These are phyloP conservation scores for Eragrostis tef DNA, from an alignment of 202 grass and related monocot genomes.

Conservation along the genomic window DNA sequence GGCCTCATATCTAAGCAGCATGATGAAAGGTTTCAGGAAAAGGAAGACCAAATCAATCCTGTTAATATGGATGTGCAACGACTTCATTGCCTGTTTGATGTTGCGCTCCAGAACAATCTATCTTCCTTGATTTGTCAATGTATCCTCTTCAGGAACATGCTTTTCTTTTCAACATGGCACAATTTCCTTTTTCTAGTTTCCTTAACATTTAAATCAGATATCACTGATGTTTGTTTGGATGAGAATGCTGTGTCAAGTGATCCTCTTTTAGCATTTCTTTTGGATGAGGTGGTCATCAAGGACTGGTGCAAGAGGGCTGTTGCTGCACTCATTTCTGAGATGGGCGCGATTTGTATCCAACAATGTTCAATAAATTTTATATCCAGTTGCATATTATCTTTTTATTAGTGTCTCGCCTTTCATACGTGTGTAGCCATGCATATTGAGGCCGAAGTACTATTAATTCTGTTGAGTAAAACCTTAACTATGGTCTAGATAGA, in stretches of 20 bases:
- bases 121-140: slow-evolving; percentile 91
- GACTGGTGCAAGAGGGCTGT: slow-evolving; percentile 90
- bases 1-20: slow-evolving; percentile 84
- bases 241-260: slow-evolving; percentile 98
- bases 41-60: slow-evolving; percentile 63
- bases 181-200: slow-evolving; percentile 42
- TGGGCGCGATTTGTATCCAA: slow-evolving; percentile 73
- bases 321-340: slow-evolving; percentile 60
- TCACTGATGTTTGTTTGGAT: slow-evolving; percentile 94
- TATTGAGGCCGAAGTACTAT: slow-evolving; percentile 28
- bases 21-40: slow-evolving; percentile 94
- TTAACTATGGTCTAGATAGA: slow-evolving; percentile 74
- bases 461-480: slow-evolving; percentile 46
- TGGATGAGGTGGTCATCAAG: slow-evolving; percentile 98
- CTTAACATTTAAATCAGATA: slow-evolving; percentile 84
- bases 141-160: slow-evolving; percentile 64
- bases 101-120: slow-evolving; percentile 87
- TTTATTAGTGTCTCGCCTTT: slow-evolving; percentile 17
- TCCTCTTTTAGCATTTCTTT: slow-evolving; percentile 93
- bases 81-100: slow-evolving; percentile 88
- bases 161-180: slow-evolving; percentile 22
- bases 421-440: slow-evolving; percentile 12
- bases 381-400: slow-evolving; percentile 6
- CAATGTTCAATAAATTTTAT: slow-evolving; percentile 33
- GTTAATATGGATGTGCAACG: slow-evolving; percentile 68